Evolutionary conservation across 192 early-diverging fungal species (phyloP).

Genomic region (Podochytrium sp.): DNA sequence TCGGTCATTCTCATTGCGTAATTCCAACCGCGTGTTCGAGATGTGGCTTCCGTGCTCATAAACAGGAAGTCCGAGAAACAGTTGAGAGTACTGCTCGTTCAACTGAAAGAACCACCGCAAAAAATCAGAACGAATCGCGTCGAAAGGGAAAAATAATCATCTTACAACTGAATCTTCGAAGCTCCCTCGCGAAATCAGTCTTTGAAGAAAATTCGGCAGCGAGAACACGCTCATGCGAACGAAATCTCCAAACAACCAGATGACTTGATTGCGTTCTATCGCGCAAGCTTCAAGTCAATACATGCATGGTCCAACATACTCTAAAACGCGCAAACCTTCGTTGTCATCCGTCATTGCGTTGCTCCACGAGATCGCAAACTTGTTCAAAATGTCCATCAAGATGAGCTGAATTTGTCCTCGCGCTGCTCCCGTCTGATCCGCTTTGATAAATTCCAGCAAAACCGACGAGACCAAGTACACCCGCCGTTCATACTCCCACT

Average conservation of each 20-base stretch:
- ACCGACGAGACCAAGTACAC: neutral
- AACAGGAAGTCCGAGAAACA: conserved; percentile 12
- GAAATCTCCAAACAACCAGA: conserved; percentile 23
- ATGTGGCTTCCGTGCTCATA: neutral
- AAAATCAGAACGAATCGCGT: too few species aligned
- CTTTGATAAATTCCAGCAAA: neutral
- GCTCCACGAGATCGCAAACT: neutral
- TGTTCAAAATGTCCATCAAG: conserved; percentile 13
- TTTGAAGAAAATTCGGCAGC: conserved; percentile 20
- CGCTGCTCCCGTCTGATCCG: neutral
- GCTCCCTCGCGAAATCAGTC: conserved; percentile 2
- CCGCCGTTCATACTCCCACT: conserved; percentile 5
- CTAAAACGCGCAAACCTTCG: too few species aligned
- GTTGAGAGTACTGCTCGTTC: neutral
- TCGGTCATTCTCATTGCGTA: conserved; percentile 17
- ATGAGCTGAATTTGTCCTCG: conserved; percentile 3
- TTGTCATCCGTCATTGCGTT: neutral
- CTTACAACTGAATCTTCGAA: conserved; percentile 11
- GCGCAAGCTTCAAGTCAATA: neutral
- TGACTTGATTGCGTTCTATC: neutral
- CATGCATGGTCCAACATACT: neutral
- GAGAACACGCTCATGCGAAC: conserved; percentile 16
- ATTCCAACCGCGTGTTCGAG: neutral
- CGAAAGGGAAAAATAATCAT: too few species aligned
- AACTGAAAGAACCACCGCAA: neutral